Evolutionary conservation across 1,284 basidiomycete species (phyloP), one percentile per base, ranked within the genome.

Genomic region (Laetiporus sulphureus): DNA sequence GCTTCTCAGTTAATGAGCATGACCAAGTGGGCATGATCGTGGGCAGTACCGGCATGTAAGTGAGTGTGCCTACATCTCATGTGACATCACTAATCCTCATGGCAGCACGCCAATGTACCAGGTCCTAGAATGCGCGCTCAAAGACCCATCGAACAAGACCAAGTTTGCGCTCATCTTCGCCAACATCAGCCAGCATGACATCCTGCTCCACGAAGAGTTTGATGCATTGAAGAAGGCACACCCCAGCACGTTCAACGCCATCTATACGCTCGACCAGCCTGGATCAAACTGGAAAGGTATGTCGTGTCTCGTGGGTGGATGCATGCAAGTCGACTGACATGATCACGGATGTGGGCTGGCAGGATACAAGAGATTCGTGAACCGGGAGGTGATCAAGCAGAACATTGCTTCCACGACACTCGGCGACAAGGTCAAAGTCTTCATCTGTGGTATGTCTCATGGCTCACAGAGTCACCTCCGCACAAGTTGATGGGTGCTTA

Each of bases 161-260:
- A 92, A 94, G 61, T 95, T 91, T 66, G 95, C 87, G 38, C 73
- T 98, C 43, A 67, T 99, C 56, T 98, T 89, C 67, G 83, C 88
- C 33, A 98, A 98, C 67, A 76, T 91, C 40, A 77, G 85, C n/a
- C 88, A 93, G 60, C 71, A 78, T 49, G 95, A 98, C 62, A 95
- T 99, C 53, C 79, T 96, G 36, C 73, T 96, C 46, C 79, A 80
- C 32, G 79, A 91, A 54, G 77, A 92, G 56, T 79, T 94, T 56
- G 90, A 94, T 52, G 66, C 64, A 6, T 72, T 91, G 50, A 78
- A 82, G 63, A 77, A 77, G 54, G 73, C 79, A 54, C 70, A 85
- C 64, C 79, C 84, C 1, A 68, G 81, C 42, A 79, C 64, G 50
- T 77, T 98, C 61, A 79, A 91, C 47, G 71, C 95, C 49, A 75